phyloP scores from a whole-genome alignment of 2,329 filamentous ascomycete genomes.

The Fusarium sp. region DNA sequence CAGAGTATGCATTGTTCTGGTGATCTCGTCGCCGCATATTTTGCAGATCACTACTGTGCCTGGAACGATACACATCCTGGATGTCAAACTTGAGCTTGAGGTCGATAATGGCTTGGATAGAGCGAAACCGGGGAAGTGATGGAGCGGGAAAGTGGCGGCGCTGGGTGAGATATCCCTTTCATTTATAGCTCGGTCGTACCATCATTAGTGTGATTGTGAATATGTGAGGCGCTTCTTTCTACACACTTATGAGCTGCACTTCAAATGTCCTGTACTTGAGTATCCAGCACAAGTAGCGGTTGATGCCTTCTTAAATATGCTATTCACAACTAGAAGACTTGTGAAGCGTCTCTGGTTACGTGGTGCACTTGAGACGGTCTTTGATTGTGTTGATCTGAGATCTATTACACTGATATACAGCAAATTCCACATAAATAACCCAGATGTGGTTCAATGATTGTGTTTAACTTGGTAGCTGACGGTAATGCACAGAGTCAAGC shows the following conservation, averaged over 20 bases:
- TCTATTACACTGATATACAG: not conserved
- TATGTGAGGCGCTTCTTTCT: not conserved
- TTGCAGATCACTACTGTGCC: not conserved
- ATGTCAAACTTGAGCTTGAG: fast-evolving
- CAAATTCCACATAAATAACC: too few species aligned
- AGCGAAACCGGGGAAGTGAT: too few species aligned
- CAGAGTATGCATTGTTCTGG: not conserved
- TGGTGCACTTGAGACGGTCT: not conserved
- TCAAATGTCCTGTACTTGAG: too few species aligned
- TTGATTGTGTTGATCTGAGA: not conserved
- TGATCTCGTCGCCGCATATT: not conserved
- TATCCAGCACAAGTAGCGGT: not conserved
- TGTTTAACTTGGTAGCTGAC: not conserved
- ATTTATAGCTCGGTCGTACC: not conserved
- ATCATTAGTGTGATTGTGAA: not conserved
- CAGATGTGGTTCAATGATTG: not conserved
- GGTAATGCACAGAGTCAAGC: too few species aligned
- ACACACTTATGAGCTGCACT: fast-evolving
- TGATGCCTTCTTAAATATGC: fast-evolving
- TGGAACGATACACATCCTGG: not conserved
- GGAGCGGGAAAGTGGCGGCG: too few species aligned
- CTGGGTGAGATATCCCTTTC: fast-evolving
- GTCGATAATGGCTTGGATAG: not conserved
- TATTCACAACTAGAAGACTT: too few species aligned
- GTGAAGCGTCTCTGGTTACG: fast-evolving